Base-by-base conservation (phyloP, 208 protist genomes). In the Porcisia deanei region DNA sequence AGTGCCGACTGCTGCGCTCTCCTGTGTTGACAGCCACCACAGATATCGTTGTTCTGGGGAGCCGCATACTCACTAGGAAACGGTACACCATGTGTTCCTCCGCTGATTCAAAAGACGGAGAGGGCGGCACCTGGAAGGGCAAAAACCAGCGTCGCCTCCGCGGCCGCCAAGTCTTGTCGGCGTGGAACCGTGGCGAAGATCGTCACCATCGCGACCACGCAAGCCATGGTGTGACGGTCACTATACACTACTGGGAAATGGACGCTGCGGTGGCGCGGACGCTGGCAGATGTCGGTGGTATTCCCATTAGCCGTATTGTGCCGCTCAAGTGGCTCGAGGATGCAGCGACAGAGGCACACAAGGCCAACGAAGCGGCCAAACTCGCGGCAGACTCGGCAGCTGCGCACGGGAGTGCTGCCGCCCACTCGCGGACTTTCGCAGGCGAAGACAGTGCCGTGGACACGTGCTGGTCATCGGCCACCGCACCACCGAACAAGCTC, bases 11-110 rank as follows among this genome's bases (percentile, higher is more conserved):
- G 72, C 67, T 96, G 45, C 81, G 88, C 30, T 74, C 80, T 14
- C 84, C 87, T 10, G 57, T 88, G n/a, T 80, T 87, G 1, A 93
- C 90, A n/a, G 49, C 64, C 9, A 60, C 75, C 18, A 90, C 89
- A 16, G 92, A 96, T 75, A 72, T 96, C 18, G 85, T 96, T 16
- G 57, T 96, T 30, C 70, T 96, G 1, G 92, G 92, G n/a, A 88
- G 85, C 65, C 74, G 77, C 37, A 18, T 88, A 45, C 55, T 89
- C 18, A 60, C 65, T 20, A 74, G 63, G 30, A 73, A 68, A 58
- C 74, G 67, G 60, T 81, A 77, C 47, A 60, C 49, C 5, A 9
- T 71, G 49, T 49, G 43, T 22, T 2, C 72, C 41, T n/a, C 57
- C 34, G 20, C 25, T 10, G 68, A 55, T 60, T 30, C 52, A 10